phyloP scores from a whole-genome alignment of 164 flowering plant genomes.

The Tinospora cordifolia region DNA sequence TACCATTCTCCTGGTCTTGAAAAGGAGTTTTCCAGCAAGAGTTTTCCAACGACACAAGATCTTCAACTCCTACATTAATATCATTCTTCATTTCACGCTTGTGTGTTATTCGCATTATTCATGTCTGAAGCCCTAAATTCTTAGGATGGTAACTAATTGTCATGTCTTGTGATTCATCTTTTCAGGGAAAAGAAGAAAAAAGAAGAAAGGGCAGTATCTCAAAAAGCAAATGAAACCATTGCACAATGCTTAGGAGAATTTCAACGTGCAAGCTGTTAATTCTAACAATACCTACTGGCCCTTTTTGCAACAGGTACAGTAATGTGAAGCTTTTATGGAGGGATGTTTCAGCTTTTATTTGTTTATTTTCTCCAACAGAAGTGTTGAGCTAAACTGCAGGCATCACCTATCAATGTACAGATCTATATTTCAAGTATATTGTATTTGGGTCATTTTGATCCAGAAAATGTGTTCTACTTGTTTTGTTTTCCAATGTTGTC shows the following conservation, averaged over 20 bases:
- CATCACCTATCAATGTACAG: slow-evolving; percentile 2
- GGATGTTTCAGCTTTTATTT: background rate
- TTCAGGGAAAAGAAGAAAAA: slow-evolving; percentile 84
- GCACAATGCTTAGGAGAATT: slow-evolving; percentile 39
- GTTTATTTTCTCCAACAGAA: slow-evolving; percentile 1
- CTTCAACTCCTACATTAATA: background rate
- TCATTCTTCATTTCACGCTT: background rate
- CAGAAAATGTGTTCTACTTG: background rate
- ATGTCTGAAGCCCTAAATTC: background rate
- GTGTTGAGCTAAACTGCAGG: slow-evolving; percentile 4
- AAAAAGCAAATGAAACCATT: slow-evolving; percentile 69
- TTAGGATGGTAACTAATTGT: background rate
- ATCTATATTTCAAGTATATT: slow-evolving; percentile 4
- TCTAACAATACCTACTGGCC: background rate
- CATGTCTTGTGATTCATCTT: slow-evolving; percentile 4
- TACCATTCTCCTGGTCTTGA: background rate
- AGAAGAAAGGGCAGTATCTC: slow-evolving; percentile 62
- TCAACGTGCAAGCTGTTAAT: slow-evolving; percentile 21
- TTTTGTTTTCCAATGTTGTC: background rate
- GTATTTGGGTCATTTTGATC: slow-evolving; percentile 10
- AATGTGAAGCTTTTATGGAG: background rate
- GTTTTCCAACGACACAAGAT: background rate
- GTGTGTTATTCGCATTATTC: background rate
- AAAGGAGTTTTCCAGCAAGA: background rate
- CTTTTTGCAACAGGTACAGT: background rate